Conservation (phyloP, 208 protist genomes). For the Balamuthia mandrillaris region DNA sequence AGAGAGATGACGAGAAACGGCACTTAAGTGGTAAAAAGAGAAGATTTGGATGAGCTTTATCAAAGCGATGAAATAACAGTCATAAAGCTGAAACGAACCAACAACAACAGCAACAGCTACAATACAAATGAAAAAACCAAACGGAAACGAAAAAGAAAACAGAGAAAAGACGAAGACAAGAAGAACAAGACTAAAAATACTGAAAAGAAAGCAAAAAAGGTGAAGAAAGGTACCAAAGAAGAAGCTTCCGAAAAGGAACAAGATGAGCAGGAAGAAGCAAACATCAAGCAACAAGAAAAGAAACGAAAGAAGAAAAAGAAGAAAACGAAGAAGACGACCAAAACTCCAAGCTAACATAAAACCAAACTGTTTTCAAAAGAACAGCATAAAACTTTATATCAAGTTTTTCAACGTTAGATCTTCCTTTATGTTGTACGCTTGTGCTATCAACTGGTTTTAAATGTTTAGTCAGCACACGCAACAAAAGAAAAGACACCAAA, state of each 20-base stretch:
- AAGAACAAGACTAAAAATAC: neutral
- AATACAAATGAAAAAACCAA: neutral
- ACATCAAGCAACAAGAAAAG: neutral
- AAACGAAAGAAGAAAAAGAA: neutral
- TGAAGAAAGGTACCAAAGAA: too few species aligned
- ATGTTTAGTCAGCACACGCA: neutral
- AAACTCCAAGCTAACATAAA: neutral
- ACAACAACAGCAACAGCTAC: neutral
- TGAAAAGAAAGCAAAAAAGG: neutral
- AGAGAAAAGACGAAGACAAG: neutral
- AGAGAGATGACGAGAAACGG: too few species aligned
- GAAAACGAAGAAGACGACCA: neutral
- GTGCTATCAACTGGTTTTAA: neutral
- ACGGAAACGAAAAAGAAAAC: neutral
- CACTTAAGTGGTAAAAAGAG: too few species aligned
- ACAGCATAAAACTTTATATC: neutral
- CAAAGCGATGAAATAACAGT: conserved; percentile 20
- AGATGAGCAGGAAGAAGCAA: neutral
- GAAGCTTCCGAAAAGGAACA: too few species aligned
- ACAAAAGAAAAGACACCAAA: neutral
- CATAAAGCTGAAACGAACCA: neutral
- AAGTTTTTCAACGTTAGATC: neutral
- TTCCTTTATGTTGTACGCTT: neutral
- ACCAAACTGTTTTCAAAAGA: neutral
- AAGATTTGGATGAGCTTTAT: neutral